phyloP scores from a whole-genome alignment of 208 protist species.

The Crithidia expoeki region DNA sequence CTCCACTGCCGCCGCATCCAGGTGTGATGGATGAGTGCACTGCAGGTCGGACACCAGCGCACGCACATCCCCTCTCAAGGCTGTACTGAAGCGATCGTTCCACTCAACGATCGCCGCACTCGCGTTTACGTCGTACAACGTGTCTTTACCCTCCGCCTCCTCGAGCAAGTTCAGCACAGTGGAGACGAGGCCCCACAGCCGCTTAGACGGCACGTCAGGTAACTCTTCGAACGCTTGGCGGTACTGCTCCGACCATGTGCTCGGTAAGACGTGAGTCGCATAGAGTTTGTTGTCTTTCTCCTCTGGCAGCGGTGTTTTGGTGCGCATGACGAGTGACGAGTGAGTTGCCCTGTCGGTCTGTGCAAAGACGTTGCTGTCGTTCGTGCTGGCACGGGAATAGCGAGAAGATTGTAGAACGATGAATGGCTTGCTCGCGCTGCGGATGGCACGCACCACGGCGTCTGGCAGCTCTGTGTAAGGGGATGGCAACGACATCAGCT shows the following conservation, averaged over 20 bases:
- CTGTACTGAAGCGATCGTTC: slow-evolving; percentile 49
- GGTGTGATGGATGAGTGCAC: slow-evolving; percentile 3
- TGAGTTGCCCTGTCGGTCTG: background rate
- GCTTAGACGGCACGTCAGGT: slow-evolving; percentile 10
- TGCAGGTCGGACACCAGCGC: slow-evolving; percentile 36
- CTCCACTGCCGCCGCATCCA: slow-evolving; percentile 32
- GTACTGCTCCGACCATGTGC: slow-evolving; percentile 50
- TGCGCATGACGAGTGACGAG: slow-evolving; percentile 20
- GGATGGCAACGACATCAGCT: background rate
- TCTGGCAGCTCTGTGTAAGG: slow-evolving; percentile 6
- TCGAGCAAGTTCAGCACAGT: slow-evolving; percentile 41
- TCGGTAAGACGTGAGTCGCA: slow-evolving; percentile 7
- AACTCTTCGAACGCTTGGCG: slow-evolving; percentile 33
- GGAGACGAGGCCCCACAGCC: slow-evolving; percentile 39
- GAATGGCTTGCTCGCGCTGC: slow-evolving; percentile 23
- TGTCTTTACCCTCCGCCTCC: slow-evolving; percentile 35
- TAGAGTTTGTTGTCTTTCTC: background rate
- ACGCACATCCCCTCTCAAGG: slow-evolving; percentile 34
- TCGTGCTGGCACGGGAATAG: slow-evolving; percentile 10
- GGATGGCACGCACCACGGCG: slow-evolving; percentile 25
- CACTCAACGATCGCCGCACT: slow-evolving; percentile 58
- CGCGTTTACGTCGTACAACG: slow-evolving; percentile 42
- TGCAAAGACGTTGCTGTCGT: background rate
- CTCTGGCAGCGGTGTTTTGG: slow-evolving; percentile 4
- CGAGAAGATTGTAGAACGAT: slow-evolving; percentile 31